A percentile compares a stretch with the other conserved stretches of the same genome.
These are phyloP conservation scores for Acanthamoeba triangularis DNA, from an alignment of 208 protist species.

Conservation along the genomic window DNA sequence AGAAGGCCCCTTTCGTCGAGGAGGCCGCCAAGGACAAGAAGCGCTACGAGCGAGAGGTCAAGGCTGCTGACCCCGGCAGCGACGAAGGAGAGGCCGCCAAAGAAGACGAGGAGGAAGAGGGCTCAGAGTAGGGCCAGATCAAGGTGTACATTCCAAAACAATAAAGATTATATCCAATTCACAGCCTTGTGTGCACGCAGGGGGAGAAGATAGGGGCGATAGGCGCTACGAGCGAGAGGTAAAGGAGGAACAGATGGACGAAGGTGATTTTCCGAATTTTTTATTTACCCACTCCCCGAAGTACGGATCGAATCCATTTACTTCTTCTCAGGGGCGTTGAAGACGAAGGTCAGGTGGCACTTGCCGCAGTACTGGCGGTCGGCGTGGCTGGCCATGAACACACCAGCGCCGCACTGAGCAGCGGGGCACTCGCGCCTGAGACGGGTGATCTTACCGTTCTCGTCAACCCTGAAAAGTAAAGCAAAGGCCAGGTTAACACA, in stretches of 20 bases:
- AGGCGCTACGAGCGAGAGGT: too few species aligned
- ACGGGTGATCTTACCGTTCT: conserved; percentile 97
- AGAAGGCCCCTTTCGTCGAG: background rate
- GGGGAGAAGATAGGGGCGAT: too few species aligned
- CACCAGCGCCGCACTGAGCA: conserved; percentile 97
- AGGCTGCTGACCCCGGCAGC: background rate
- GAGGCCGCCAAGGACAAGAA: conserved; percentile 25
- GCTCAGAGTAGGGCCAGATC: background rate
- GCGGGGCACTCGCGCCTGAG: conserved; percentile 97
- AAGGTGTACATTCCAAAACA: background rate
- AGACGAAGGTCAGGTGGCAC: conserved; percentile 91
- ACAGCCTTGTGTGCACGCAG: background rate
- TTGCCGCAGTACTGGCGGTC: conserved; percentile 99
- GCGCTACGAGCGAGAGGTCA: conserved; percentile 39
- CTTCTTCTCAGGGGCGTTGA: conserved; percentile 50
- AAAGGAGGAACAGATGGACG: background rate
- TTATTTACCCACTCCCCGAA: conserved; percentile 25
- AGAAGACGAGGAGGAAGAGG: background rate
- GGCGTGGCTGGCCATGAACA: conserved; percentile 99
- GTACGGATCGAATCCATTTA: conserved; percentile 19
- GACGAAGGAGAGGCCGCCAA: background rate
- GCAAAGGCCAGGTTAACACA: background rate
- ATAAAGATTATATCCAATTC: too few species aligned
- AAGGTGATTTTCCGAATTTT: conserved; percentile 22
- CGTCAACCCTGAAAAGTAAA: conserved; percentile 94